phyloP scores from a whole-genome alignment of 2,329 filamentous ascomycete genomes.

The Aspergillus melleus region DNA sequence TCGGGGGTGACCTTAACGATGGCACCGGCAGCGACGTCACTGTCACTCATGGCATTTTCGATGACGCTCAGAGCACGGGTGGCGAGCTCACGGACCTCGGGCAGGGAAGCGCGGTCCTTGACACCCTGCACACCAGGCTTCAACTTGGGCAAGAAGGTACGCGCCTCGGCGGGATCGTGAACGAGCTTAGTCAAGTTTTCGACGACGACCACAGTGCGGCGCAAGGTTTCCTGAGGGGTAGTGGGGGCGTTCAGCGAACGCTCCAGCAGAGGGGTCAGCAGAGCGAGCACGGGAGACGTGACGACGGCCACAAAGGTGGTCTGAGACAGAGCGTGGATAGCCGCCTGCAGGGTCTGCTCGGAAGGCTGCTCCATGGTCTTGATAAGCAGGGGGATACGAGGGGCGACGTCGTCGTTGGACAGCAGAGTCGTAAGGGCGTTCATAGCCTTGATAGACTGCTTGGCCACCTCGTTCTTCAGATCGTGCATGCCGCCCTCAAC shows the following conservation, averaged over 20 bases:
- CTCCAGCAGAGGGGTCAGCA: conserved; percentile 92
- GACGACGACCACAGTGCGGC: conserved; percentile 93
- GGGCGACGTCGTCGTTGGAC: conserved; percentile 94
- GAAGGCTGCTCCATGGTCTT: conserved; percentile 96
- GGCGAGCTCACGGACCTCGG: conserved; percentile 90
- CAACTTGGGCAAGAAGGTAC: conserved; percentile 91
- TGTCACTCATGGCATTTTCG: conserved; percentile 82
- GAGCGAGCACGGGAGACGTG: conserved; percentile 89
- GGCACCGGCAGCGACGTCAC: conserved; percentile 56
- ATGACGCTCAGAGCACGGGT: conserved; percentile 81
- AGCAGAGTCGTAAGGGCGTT: conserved; percentile 82
- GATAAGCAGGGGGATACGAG: conserved; percentile 86
- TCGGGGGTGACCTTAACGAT: conserved; percentile 65
- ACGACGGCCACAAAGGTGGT: conserved; percentile 98
- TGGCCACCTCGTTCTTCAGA: conserved; percentile 78
- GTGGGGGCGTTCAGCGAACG: conserved; percentile 87
- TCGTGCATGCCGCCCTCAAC: conserved; percentile 96
- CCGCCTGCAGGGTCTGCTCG: conserved; percentile 83
- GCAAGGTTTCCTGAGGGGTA: conserved; percentile 89
- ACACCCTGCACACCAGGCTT: conserved; percentile 91
- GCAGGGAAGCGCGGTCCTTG: conserved; percentile 81
- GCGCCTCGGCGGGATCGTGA: conserved; percentile 90
- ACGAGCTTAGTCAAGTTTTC: conserved; percentile 99
- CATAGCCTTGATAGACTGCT: conserved; percentile 92
- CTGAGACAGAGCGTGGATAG: conserved; percentile 92